These are phyloP conservation scores for Myriosclerotinia scirpicola DNA, from an alignment of 2,329 filamentous ascomycete genomes.

Conservation along the genomic window DNA sequence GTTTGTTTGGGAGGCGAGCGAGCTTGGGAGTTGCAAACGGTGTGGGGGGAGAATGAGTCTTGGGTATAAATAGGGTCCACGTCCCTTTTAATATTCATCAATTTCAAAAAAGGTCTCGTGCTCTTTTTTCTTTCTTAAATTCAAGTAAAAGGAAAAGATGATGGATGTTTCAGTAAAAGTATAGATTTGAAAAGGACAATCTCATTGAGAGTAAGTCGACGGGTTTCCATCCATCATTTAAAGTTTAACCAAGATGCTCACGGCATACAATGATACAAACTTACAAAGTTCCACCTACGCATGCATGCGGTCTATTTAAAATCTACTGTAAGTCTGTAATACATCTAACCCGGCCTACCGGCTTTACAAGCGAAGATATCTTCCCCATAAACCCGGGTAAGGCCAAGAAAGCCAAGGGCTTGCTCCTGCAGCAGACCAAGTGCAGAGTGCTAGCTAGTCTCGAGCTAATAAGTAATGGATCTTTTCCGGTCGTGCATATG, in stretches of 20 bases:
- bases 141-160: background rate
- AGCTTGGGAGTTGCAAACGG: too few species aligned
- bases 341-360: too few species aligned
- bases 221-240: constrained; percentile 6
- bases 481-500: constrained; percentile 11
- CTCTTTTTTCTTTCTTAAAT: background rate
- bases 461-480: background rate
- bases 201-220: background rate
- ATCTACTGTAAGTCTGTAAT: too few species aligned
- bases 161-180: background rate
- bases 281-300: constrained; percentile 11
- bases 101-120: background rate
- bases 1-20: too few species aligned
- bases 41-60: too few species aligned
- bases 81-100: background rate
- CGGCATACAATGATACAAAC: too few species aligned
- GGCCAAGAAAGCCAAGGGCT: constrained; percentile 20
- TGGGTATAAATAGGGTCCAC: too few species aligned
- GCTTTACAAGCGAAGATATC: background rate
- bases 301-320: constrained; percentile 11
- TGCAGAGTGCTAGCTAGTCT: background rate
- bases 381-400: constrained; percentile 15
- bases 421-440: constrained; percentile 1
- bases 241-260: background rate
- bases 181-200: background rate